Percentiles rank a stretch among this genome's conserved stretches.
Conservation (phyloP, 2,329 filamentous ascomycete species). For the Coleophoma eucalyptorum region DNA sequence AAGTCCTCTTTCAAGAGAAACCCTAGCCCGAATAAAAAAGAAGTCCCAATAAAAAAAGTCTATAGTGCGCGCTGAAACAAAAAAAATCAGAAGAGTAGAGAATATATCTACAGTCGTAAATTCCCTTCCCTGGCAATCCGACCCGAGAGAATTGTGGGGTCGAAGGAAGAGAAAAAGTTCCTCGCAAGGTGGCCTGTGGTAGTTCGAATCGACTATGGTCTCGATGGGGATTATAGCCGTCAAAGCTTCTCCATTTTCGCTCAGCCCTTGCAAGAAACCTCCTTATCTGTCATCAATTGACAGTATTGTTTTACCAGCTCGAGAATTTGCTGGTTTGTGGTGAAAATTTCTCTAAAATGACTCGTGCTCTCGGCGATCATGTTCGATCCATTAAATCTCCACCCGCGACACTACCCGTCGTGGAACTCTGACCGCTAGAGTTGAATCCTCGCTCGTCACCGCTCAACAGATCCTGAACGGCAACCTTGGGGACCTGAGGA, state of each 20-base stretch:
- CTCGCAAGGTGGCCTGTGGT: not conserved
- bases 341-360: not conserved
- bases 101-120: no score
- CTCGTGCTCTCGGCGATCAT: constrained; percentile 15
- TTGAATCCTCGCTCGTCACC: constrained; percentile 53
- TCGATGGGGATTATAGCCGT: not conserved
- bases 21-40: no score
- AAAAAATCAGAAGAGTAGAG: not conserved
- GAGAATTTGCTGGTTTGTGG: not conserved
- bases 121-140: not conserved
- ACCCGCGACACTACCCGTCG: constrained; percentile 73
- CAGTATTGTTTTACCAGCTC: not conserved
- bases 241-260: not conserved
- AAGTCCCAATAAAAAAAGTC: not conserved
- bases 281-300: not conserved
- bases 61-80: not conserved
- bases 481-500: constrained; percentile 85
- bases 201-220: not conserved
- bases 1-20: no score
- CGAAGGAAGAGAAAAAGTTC: not conserved
- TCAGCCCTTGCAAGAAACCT: not conserved
- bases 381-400: constrained; percentile 60
- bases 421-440: constrained; percentile 72
- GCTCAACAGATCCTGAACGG: constrained; percentile 79
- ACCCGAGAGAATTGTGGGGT: not conserved